phyloP scores from a whole-genome alignment of 352 stramenopile genomes.

The Globisporangium nodosum region DNA sequence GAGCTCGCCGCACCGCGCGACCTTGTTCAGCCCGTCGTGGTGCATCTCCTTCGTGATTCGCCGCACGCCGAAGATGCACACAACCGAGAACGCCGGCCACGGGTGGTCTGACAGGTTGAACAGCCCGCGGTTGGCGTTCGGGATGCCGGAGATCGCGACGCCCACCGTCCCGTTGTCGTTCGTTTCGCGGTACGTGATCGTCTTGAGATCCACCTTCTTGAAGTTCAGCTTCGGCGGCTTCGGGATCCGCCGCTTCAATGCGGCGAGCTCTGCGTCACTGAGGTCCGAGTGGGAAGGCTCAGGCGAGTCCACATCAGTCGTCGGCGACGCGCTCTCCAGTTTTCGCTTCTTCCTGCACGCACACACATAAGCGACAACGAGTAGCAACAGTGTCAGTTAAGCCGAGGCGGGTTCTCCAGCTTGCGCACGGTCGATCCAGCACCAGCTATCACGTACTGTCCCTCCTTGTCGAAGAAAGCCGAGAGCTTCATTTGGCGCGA shows the following conservation, averaged over 20 bases:
- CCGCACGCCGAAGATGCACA: constrained; percentile 85
- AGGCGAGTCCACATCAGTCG: constrained; percentile 57
- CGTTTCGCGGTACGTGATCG: constrained; percentile 78
- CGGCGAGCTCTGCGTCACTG: constrained; percentile 74
- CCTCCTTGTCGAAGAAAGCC: constrained; percentile 56
- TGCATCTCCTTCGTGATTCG: constrained; percentile 86
- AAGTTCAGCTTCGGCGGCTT: constrained; percentile 81
- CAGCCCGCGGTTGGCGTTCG: constrained; percentile 70
- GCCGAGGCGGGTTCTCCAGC: background rate
- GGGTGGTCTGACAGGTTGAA: constrained; percentile 78
- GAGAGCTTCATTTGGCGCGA: constrained; percentile 81
- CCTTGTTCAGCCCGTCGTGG: constrained; percentile 85
- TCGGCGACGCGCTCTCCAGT: constrained; percentile 52
- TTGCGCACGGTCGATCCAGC: constrained; percentile 9
- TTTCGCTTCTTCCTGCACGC: constrained; percentile 68
- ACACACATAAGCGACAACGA: constrained; percentile 1
- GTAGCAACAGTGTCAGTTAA: background rate
- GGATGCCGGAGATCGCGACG: constrained; percentile 77
- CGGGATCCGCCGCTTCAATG: constrained; percentile 73
- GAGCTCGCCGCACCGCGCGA: constrained; percentile 75
- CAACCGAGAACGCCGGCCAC: constrained; percentile 84
- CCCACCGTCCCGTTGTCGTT: constrained; percentile 88
- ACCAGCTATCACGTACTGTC: constrained; percentile 34
- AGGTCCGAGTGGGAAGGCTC: constrained; percentile 64
- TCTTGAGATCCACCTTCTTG: constrained; percentile 81